These are phyloP conservation scores for Polygonum maritimum DNA, from an alignment of 148 eudicot genomes.

Conservation along the genomic window DNA sequence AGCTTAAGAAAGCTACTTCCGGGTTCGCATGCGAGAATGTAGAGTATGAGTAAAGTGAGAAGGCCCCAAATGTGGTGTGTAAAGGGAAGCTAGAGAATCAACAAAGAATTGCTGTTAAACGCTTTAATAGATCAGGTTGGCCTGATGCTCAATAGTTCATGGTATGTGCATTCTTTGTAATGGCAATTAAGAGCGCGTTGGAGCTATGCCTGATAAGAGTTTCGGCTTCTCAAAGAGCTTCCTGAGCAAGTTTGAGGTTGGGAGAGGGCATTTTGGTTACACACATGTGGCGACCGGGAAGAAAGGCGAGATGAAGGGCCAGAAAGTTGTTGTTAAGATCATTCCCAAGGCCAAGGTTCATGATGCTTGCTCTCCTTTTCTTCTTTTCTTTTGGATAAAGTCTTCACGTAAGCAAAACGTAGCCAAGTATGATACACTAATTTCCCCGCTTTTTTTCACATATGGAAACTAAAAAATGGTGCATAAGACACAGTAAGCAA, in stretches of 20 bases:
- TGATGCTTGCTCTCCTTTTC: background rate
- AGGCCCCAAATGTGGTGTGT: slow-evolving; percentile 65
- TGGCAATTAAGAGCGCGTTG: background rate
- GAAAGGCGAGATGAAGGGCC: slow-evolving; percentile 74
- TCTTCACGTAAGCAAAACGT: background rate
- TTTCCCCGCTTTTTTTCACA: background rate
- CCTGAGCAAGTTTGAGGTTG: slow-evolving; percentile 63
- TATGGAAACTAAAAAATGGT: background rate
- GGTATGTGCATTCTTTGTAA: slow-evolving; percentile 24
- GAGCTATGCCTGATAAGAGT: slow-evolving; percentile 50
- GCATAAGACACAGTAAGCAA: background rate
- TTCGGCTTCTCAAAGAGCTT: slow-evolving; percentile 78
- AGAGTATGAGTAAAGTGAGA: slow-evolving; percentile 62
- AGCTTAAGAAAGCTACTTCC: slow-evolving; percentile 57
- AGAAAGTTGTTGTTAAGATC: slow-evolving; percentile 80
- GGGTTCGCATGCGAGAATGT: slow-evolving; percentile 60
- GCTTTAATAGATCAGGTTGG: slow-evolving; percentile 56
- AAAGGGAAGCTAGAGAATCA: slow-evolving; percentile 66
- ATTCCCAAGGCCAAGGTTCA: slow-evolving; percentile 78
- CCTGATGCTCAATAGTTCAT: slow-evolving; percentile 52
- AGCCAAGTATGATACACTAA: background rate
- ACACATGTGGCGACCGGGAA: slow-evolving; percentile 62
- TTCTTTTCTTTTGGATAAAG: background rate
- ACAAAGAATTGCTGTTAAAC: slow-evolving; percentile 52
- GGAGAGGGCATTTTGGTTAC: slow-evolving; percentile 97